Evolutionary conservation across 352 stramenopile species (phyloP), one percentile per base, ranked within the genome.

Genomic region (Globisporangium uncinulatum): DNA sequence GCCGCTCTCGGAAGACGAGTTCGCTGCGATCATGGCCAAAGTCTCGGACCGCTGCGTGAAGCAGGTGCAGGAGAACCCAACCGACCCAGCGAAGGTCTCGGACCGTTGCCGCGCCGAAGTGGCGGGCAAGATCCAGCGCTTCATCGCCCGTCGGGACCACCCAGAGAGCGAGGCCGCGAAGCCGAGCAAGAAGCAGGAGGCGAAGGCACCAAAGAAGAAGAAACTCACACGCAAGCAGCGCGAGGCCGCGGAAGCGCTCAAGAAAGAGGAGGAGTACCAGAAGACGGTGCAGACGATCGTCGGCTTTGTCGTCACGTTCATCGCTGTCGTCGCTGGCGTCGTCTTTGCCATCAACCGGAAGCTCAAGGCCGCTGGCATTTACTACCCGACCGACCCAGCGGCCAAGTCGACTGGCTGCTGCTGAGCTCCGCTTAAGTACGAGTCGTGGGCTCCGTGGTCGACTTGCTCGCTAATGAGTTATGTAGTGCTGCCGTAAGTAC

Each of bases 341-440:
- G 79, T 81, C 36, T 91, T 74, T 60, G 66, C 83, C 66, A 88
- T 92, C 57, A 90, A 91, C 69, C 78, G 83, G 65, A 94, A 94
- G 71, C 79, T 92, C 54, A 92, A 92, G 71, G 68, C 63, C 11
- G 81, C 79, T 15, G 81, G 81, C 29, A 86, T 92, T 69, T 92
- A 92, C 75, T 88, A 84, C 56, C 71, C 81, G 3, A 57, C 73
- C 1, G 66, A 88, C 52, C 77, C 80, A 9, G 62, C 74, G 6
- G 78, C 61, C 36, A 83, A 83, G 61, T 67, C 78, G 0, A 71
- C 54, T 17, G 61, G 69, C 24, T 87, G 83, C 71, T 86, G 83
- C 62, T 64, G 56, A 64, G 6, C 14, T 3, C 6, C 15, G 20
- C 19, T 21, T 51, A 29, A 29, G 24, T 29, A 29, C 24, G 24